Evolutionary conservation across 306 rosid species (phyloP).

Genomic region (Comarum palustre): DNA sequence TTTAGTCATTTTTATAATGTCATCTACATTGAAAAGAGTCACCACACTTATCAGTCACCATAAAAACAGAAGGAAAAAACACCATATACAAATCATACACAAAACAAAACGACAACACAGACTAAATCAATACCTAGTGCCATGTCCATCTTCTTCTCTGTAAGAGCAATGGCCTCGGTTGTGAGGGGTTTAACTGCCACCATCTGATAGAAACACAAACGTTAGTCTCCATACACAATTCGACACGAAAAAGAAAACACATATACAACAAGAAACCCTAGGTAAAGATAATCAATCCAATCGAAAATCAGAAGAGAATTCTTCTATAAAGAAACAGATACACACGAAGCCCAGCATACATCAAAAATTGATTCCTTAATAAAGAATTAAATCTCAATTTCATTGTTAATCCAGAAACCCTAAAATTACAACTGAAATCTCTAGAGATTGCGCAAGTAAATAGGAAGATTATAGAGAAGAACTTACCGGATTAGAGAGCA

Average conservation of each 20-base stretch:
- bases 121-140: slow-evolving; percentile 48
- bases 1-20: slow-evolving; percentile 79
- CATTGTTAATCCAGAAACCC: neutral
- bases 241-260: neutral
- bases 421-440: neutral
- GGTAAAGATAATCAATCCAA: neutral
- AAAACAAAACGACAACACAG: neutral
- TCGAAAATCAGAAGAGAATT: neutral
- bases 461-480: neutral
- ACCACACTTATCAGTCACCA: neutral
- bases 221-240: neutral
- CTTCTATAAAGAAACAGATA: neutral
- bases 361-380: neutral
- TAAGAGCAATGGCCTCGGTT: slow-evolving; percentile 68
- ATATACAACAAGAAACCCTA: neutral
- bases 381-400: too few species aligned
- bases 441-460: neutral
- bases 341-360: neutral
- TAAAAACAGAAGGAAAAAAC: neutral
- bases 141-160: slow-evolving; percentile 99
- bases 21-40: slow-evolving; percentile 42
- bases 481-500: neutral
- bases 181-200: slow-evolving; percentile 65
- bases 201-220: slow-evolving; percentile 45
- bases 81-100: neutral